Conservation (phyloP, 108 stramenopile genomes). For the Fragilaria crotonensis region DNA sequence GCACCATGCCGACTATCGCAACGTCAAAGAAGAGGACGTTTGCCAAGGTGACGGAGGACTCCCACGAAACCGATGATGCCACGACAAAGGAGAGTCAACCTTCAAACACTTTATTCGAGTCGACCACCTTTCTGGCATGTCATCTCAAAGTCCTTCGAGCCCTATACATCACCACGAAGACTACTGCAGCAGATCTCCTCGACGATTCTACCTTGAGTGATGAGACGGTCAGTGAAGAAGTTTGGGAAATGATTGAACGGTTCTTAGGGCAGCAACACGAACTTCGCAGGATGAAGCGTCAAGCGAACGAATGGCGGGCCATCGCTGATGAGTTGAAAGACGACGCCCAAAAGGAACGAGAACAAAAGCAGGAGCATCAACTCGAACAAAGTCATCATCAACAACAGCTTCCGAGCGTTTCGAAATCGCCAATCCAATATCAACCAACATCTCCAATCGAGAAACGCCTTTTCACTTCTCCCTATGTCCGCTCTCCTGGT, state of each 20-base stretch:
- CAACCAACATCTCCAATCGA: background rate
- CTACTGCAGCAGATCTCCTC: background rate
- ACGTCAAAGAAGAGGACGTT: no score
- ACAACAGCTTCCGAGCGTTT: background rate
- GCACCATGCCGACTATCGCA: no score
- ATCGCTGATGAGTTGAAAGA: slow-evolving; percentile 16
- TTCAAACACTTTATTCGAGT: no score
- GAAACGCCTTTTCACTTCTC: background rate
- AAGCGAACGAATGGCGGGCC: slow-evolving; percentile 7
- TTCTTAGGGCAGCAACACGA: slow-evolving; percentile 10
- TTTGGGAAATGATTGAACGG: slow-evolving; percentile 14
- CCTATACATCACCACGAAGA: background rate
- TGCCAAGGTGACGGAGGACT: no score
- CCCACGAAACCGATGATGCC: no score
- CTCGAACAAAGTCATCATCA: no score
- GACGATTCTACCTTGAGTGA: slow-evolving; percentile 4
- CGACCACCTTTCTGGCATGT: slow-evolving; percentile 1
- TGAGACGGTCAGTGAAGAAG: slow-evolving; percentile 1
- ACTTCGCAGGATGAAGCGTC: slow-evolving; percentile 1
- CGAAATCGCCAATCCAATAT: background rate
- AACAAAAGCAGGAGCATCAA: background rate
- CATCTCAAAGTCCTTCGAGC: background rate
- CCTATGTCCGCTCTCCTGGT: no score
- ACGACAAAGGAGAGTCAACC: no score
- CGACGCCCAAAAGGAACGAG: slow-evolving; percentile 1